Base-by-base conservation (phyloP, 1,139 yeast species). In the Yamadazyma songkhlaensis region DNA sequence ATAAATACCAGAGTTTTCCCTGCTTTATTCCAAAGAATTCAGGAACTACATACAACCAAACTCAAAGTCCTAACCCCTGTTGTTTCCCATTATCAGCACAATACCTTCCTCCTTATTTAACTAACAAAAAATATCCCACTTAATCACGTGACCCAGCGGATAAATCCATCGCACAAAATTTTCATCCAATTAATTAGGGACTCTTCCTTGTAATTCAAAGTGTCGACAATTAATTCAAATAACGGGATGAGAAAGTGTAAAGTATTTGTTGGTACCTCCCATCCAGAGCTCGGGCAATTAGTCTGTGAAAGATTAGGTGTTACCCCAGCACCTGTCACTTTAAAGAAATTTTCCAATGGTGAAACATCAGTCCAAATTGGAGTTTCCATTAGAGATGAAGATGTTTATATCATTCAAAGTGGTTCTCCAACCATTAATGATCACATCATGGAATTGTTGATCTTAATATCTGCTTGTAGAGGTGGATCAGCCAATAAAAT, bases 401-500 rank as follows among this genome's bases (percentile, higher is more conserved):
- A 83, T 46, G 84, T 83, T 13, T 92, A 92, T 57, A 90, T 94
- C 51, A 89, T 92, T 47, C 97, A 94, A 62, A 83, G 95, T 38
- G 96, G 97, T 7, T 84, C 95, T 9, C 84, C 88, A 17, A 77
- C 84, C 38, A 83, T 92, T 48, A 94, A 94, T 57, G 97, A 94
- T 58, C 95, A 89, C 55, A 87, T 94, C 41, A 94, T 94, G 98
- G 98, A 94, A 64, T 70, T 94, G 48, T 74, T 94, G 55, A 90
- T 94, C 45, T 74, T 94, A 52, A 90, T 92, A 30, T 82, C 95
- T 32, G 98, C 97, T 22, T 92, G 97, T 64, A 81, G 90, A 53
- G 97, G 97, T 41, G 99, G 98, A 13, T 85, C 96, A 10, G 98
- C 99, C 14, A 85, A 88, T 53, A 89, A 90, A 59, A 88, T 92